Evolutionary conservation across 139 green algal species (phyloP).

Genomic region (Chlorella sp.): DNA sequence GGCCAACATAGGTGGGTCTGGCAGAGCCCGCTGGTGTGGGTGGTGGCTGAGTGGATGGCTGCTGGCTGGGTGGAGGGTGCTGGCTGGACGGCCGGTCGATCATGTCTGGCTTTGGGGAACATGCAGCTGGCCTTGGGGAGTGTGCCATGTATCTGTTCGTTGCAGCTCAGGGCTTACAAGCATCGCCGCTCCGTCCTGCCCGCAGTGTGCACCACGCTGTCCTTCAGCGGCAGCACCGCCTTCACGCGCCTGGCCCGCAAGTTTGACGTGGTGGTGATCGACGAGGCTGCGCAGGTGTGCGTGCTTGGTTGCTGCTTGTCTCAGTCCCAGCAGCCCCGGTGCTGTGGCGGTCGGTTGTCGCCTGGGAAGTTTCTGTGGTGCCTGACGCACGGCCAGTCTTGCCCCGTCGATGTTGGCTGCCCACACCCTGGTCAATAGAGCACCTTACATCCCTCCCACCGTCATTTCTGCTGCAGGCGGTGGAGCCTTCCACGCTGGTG

Average conservation of each 20-base stretch:
- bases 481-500: constrained; percentile 69
- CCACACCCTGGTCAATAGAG: too few species aligned
- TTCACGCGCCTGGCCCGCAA: constrained; percentile 49
- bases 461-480: constrained; percentile 40
- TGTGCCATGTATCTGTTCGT: background rate
- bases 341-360: too few species aligned
- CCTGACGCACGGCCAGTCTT: too few species aligned
- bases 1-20: constrained; percentile 60
- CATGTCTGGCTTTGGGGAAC: background rate
- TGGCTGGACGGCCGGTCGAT: background rate
- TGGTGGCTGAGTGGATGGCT: background rate
- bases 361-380: too few species aligned
- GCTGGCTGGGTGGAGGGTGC: background rate
- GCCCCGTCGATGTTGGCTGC: too few species aligned
- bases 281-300: constrained; percentile 79
- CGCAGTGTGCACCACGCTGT: constrained; percentile 80
- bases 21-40: background rate
- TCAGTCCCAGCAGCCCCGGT: too few species aligned
- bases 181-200: background rate
- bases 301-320: background rate
- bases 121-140: background rate
- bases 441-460: constrained; percentile 66
- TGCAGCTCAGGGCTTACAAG: background rate
- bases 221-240: constrained; percentile 65
- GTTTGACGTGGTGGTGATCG: constrained; percentile 75